These are phyloP conservation scores for Ophiostoma quercus DNA, from an alignment of 2,329 filamentous ascomycete genomes.

Conservation along the genomic window DNA sequence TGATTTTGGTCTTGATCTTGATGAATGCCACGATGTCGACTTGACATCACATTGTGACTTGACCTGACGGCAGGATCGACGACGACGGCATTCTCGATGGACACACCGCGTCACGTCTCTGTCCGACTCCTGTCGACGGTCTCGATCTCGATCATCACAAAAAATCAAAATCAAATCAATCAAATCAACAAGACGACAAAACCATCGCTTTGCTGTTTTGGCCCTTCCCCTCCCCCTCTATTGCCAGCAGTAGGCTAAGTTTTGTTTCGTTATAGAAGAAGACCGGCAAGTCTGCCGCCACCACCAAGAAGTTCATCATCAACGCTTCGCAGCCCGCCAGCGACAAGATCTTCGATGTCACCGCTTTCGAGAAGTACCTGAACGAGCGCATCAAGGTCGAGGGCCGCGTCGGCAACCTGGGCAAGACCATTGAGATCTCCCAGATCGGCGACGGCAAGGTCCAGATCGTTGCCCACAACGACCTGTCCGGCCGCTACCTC, in stretches of 20 bases:
- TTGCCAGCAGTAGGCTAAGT: conserved; percentile 87
- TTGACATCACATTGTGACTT: neutral
- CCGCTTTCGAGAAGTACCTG: conserved; percentile 99
- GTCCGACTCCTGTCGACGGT: neutral
- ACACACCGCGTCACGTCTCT: neutral
- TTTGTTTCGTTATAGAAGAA: conserved; percentile 58
- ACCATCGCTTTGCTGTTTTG: conserved; percentile 86
- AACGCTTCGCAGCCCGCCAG: conserved; percentile 95
- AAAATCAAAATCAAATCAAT: neutral
- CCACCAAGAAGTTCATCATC: conserved; percentile 98
- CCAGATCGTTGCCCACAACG: conserved; percentile 94
- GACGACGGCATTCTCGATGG: neutral
- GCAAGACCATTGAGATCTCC: conserved; percentile 83
- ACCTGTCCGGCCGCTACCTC: conserved; percentile 97
- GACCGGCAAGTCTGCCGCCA: conserved; percentile 62
- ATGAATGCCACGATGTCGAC: neutral
- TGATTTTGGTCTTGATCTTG: neutral
- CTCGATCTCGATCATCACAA: neutral
- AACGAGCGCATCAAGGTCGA: conserved; percentile 99
- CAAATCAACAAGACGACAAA: conserved; percentile 30
- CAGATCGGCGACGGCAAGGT: conserved; percentile 95
- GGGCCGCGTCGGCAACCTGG: conserved; percentile 95
- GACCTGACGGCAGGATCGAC: neutral
- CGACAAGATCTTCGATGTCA: conserved; percentile 99
- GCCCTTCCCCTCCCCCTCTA: conserved; percentile 42